These are phyloP conservation scores for Alloteropsis semialata DNA, from an alignment of 176 grass and related monocot genomes.

Conservation along the genomic window DNA sequence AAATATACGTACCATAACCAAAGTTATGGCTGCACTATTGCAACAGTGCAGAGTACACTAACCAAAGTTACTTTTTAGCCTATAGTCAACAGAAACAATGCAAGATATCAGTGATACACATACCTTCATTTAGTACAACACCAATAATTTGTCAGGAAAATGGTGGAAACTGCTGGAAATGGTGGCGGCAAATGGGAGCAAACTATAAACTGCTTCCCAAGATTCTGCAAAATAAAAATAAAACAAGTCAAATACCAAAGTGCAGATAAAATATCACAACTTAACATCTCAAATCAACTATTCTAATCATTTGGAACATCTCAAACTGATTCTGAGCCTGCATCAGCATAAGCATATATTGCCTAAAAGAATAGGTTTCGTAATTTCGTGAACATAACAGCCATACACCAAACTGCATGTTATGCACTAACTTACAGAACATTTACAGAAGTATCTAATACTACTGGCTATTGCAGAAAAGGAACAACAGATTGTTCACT, in stretches of 20 bases:
- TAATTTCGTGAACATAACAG: background rate
- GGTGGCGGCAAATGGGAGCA: background rate
- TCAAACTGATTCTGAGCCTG: background rate
- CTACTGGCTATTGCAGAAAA: background rate
- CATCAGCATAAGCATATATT: background rate
- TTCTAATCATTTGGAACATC: background rate
- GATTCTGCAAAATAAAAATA: background rate
- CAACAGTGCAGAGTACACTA: background rate
- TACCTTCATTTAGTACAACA: conserved; percentile 31
- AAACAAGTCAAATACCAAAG: background rate
- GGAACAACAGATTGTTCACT: background rate
- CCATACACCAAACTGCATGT: background rate
- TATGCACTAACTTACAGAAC: background rate
- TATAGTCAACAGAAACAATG: background rate
- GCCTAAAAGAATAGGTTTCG: background rate
- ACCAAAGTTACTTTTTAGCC: background rate
- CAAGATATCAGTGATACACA: background rate
- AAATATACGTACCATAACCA: background rate
- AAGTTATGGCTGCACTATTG: background rate
- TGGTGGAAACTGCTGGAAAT: conserved; percentile 7
- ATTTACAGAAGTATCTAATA: background rate
- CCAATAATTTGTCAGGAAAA: background rate
- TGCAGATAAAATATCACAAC: background rate
- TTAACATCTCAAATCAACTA: too few species aligned
- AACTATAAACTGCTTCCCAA: background rate